These are phyloP conservation scores for Rhamnella rubrinervis DNA, from an alignment of 331 rosid species.

Conservation along the genomic window DNA sequence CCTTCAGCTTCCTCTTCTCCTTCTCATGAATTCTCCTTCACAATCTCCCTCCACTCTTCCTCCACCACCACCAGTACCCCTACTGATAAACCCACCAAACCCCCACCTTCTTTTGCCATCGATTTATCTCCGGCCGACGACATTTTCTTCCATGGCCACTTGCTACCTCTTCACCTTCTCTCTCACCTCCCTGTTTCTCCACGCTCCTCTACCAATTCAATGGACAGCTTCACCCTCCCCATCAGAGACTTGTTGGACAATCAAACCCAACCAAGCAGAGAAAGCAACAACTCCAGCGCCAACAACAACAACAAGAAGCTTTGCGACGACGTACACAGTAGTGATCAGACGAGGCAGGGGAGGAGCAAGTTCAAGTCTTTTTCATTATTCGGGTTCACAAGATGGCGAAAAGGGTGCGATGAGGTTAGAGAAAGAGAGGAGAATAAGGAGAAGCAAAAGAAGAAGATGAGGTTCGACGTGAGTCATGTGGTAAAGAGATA, in stretches of 20 bases:
- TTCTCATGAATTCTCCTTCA: slow-evolving; percentile 92
- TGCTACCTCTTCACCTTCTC: slow-evolving; percentile 91
- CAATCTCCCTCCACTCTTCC: slow-evolving; percentile 75
- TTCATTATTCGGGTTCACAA: slow-evolving; percentile 63
- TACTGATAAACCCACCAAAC: slow-evolving; percentile 37
- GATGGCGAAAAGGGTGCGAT: slow-evolving; percentile 48
- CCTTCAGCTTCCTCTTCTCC: slow-evolving; percentile 78
- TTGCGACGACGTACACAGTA: background rate
- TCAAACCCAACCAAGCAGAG: slow-evolving; percentile 31
- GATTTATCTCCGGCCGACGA: slow-evolving; percentile 97
- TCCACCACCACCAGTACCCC: slow-evolving; percentile 26
- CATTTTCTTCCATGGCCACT: slow-evolving; percentile 96
- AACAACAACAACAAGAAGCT: slow-evolving; percentile 35
- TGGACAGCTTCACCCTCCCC: slow-evolving; percentile 73
- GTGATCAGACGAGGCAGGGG: slow-evolving; percentile 34
- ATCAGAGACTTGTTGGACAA: slow-evolving; percentile 29
- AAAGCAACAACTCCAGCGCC: slow-evolving; percentile 27
- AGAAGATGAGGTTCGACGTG: slow-evolving; percentile 55
- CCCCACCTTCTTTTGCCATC: slow-evolving; percentile 54
- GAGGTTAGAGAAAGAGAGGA: slow-evolving; percentile 35
- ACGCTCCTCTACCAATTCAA: slow-evolving; percentile 72
- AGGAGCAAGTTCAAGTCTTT: slow-evolving; percentile 52
- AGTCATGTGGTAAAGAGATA: slow-evolving; percentile 70
- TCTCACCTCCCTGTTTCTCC: slow-evolving; percentile 85
- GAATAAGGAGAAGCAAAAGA: slow-evolving; percentile 47